Evolutionary conservation across 306 rosid genomes (phyloP), one percentile per base, ranked within the genome.

Genomic region (Prinsepia uniflora): DNA sequence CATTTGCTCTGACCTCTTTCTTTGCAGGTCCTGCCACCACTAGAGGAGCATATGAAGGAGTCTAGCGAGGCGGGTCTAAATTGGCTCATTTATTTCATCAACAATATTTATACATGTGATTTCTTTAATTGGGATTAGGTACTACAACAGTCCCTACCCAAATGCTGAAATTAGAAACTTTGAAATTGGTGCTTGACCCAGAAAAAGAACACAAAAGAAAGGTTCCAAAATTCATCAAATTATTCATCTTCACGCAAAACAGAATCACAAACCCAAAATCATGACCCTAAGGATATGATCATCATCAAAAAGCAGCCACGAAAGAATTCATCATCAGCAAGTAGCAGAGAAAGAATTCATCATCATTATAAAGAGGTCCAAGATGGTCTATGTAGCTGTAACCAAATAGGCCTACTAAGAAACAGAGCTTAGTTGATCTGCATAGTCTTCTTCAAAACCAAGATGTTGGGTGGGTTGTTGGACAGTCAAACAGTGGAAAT

Each of bases 121-220:
- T n/a, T n/a, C n/a, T n/a, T n/a, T n/a, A n/a, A n/a, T n/a, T n/a
- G n/a, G n/a, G n/a, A n/a, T n/a, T n/a, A 93, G 99, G 69, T 94
- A 94, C 65, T 94, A 97, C 60, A 94, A 97, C 78, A 90, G 87
- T 72, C 60, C 86, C 10, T 94, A 89, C 83, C 98, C 98, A 2
- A 82, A 81, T 22, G 78, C 76, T 0, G 97, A 45, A 68, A 81
- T 2, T 53, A 81, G 46, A 67, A 79, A 81, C 79, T 82, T 3
- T 94, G 98, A 88, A 94, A 94, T 55, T 94, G 98, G 98, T 94
- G 97, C 82, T 75, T 90, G 75, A 84, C 59, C 71, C 89, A 72
- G 73, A 86, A 80, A 47, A 85, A 90, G 13, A 85, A 85, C 15
- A 45, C 79, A 3, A 84, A 81, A 70, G 88, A 87, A 20, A 86